Base-by-base conservation (phyloP, 768 basidiomycete genomes). In the Phlebiopsis gigantea region DNA sequence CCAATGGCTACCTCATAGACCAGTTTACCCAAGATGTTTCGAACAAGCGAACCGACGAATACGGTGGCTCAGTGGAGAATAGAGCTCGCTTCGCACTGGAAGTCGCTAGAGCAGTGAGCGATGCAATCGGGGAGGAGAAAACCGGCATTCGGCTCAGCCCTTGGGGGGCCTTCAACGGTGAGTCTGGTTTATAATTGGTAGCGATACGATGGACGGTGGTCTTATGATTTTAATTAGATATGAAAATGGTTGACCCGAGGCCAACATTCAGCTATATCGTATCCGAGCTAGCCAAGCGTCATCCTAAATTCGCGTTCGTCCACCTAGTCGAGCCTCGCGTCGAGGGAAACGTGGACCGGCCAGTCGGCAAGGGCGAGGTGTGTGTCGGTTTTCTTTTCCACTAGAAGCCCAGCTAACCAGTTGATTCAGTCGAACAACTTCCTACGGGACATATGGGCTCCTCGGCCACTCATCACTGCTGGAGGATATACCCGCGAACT, bases 201-300 rank as follows among this genome's bases (percentile, higher is more conserved):
- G 12, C 44, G 15, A 2, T 24, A 10, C 19, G 6, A 22, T 21
- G 8, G 17, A 19, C 14, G 7, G 21, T 30, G 8, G 14, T 9
- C 2, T 2, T 14, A 1, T n/a, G 22, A 12, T 7, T 22, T 9
- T 24, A 14, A 30, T 56, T 25, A 60, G 64, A 45, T 9, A 81
- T 85, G 79, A 65, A 71, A 6, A 80, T 82, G 79, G 46, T 62
- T 4, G 74, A 85, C 56, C 83, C 82, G 0, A 67, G 75, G 3
- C 79, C 82, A 0, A 79, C 79, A 9, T 87, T 80, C 70, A 60
- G 72, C 0, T 74, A 83, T 64, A 59, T 85, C 34, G 73, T 79
- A 22, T 55, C 69, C 6, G 53, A 74, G 34, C 58, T 87, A 22
- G 68, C 67, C 29, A 53, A 66, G 15, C 58, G 58, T 7, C 72